Conservation (phyloP, 306 rosid genomes). For the Citrullus colocynthis region DNA sequence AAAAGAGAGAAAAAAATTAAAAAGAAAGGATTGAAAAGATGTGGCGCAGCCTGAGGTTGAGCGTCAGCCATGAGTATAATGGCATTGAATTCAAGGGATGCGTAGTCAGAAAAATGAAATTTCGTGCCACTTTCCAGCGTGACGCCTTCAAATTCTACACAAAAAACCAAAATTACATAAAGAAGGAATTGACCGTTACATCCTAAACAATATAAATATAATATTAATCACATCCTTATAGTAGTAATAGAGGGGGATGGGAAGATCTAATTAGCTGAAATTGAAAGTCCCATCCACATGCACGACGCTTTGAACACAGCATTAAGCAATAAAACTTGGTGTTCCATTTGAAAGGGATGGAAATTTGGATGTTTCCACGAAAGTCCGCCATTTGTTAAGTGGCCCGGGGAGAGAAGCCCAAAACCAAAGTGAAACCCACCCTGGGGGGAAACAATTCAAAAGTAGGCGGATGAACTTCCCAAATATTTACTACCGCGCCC, state of each 20-base stretch:
- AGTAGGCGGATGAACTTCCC: background rate
- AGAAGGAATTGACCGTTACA: background rate
- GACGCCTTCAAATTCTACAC: slow-evolving; percentile 1
- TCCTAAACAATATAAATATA: background rate
- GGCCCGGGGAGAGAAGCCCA: background rate
- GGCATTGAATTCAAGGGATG: background rate
- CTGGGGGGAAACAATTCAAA: background rate
- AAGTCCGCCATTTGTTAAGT: background rate
- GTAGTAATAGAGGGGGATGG: background rate
- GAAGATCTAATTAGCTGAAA: background rate
- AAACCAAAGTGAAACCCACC: background rate
- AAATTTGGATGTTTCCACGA: background rate
- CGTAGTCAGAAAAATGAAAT: background rate
- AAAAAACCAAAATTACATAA: background rate
- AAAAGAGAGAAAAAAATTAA: no score
- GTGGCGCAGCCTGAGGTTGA: no score
- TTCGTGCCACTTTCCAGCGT: background rate
- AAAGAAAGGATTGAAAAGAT: no score
- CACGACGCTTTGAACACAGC: no score
- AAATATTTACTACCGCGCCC: no score
- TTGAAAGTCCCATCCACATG: no score
- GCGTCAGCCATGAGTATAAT: no score
- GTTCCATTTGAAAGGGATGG: background rate
- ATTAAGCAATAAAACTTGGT: background rate
- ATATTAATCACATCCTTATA: background rate